Evolutionary conservation across 768 basidiomycete species (phyloP).

Genomic region (Hygrophoropsis aurantiaca): DNA sequence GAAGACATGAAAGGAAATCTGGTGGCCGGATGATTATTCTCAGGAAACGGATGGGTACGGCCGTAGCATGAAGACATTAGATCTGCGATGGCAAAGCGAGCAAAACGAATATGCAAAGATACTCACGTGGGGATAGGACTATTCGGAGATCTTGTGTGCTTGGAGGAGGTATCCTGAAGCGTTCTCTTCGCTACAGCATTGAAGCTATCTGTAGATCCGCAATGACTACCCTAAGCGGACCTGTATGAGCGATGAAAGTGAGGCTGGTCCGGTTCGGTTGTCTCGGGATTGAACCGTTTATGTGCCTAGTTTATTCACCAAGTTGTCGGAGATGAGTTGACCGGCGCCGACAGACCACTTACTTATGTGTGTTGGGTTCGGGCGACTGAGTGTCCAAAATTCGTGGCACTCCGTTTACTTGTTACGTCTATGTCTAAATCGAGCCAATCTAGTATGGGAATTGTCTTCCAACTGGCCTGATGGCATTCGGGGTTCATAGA

Average conservation of each 20-base stretch:
- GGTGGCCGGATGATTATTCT: neutral
- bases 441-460: neutral
- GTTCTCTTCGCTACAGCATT: no score
- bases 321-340: no score
- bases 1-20: neutral
- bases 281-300: no score
- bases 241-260: no score
- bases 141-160: neutral
- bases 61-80: neutral
- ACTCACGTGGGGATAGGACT: neutral
- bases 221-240: no score
- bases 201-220: no score
- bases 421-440: neutral
- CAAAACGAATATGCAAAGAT: neutral
- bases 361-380: no score
- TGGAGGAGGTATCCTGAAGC: no score
- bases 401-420: conserved; percentile 1
- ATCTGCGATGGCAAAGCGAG: neutral
- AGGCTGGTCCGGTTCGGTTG: no score
- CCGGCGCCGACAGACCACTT: no score
- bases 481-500: neutral
- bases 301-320: no score
- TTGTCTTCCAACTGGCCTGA: neutral
- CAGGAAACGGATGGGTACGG: neutral
- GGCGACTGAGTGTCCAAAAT: no score